phyloP scores from a whole-genome alignment of 768 basidiomycete species.

The Lentinus brumalis region DNA sequence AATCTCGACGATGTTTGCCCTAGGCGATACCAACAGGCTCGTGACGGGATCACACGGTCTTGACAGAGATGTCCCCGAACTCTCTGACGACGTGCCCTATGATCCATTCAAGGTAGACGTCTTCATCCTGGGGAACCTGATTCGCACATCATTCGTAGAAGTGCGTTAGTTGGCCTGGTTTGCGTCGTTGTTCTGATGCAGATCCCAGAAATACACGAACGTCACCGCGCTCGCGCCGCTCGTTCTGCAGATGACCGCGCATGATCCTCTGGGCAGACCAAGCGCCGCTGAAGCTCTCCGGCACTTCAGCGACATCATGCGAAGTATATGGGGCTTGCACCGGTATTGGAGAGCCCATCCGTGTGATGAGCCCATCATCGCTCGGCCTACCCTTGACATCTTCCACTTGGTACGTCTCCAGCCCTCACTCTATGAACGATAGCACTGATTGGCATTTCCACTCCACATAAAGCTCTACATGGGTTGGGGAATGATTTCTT shows the following conservation, averaged over 20 bases:
- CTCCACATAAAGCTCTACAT: no score
- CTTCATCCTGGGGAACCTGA: conserved; percentile 25
- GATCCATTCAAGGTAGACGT: conserved; percentile 30
- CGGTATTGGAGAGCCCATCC: conserved; percentile 4
- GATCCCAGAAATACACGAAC: conserved; percentile 4
- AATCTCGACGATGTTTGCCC: conserved; percentile 22
- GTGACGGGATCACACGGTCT: conserved; percentile 18
- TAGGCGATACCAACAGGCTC: not conserved
- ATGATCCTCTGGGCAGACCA: not conserved
- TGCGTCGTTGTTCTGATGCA: not conserved
- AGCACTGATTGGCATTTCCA: no score
- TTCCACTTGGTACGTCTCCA: not conserved
- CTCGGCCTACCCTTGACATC: not conserved
- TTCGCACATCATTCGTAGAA: conserved; percentile 5
- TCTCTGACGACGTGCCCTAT: conserved; percentile 19
- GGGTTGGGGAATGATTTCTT: no score
- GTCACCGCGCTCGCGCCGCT: conserved; percentile 9
- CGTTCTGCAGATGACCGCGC: not conserved
- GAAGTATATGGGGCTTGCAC: not conserved
- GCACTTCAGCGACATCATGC: not conserved
- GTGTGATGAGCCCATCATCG: not conserved
- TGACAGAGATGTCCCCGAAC: conserved; percentile 23
- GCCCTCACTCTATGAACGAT: no score
- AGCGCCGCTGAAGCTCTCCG: conserved; percentile 5
- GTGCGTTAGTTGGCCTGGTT: conserved; percentile 1